A percentile compares a stretch with the other conserved stretches of the same genome.
Conservation (phyloP, 495 filamentous ascomycete species). For the Barbatosphaeria neglecta region DNA sequence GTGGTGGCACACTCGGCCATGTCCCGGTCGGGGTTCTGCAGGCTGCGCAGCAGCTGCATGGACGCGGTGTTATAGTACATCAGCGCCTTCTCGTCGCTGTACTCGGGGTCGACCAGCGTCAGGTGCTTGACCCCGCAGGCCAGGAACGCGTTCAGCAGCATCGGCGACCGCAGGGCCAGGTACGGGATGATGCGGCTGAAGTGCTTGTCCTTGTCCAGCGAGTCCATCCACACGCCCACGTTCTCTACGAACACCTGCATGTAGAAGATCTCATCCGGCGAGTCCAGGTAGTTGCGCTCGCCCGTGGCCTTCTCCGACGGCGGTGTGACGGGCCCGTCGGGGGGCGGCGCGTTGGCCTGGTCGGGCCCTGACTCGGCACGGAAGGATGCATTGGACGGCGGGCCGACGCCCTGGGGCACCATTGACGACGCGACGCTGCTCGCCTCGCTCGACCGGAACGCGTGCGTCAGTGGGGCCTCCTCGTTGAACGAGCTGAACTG, state of each 20-base stretch:
- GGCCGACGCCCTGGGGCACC: conserved; percentile 12
- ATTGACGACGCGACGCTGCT: conserved; percentile 17
- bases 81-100: conserved; percentile 63
- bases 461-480: conserved; percentile 7
- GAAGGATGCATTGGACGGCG: conserved; percentile 8
- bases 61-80: conserved; percentile 78
- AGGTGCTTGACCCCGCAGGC: conserved; percentile 83
- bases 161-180: conserved; percentile 68
- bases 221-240: conserved; percentile 91
- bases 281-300: conserved; percentile 47
- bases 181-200: conserved; percentile 76
- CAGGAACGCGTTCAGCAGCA: conserved; percentile 84
- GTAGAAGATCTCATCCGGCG: conserved; percentile 65
- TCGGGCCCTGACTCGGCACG: conserved; percentile 5
- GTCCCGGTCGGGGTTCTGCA: conserved; percentile 76
- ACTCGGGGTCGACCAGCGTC: conserved; percentile 55
- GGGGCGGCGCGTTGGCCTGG: conserved; percentile 8
- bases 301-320: conserved; percentile 30
- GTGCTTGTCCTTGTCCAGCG: conserved; percentile 76
- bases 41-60: conserved; percentile 52
- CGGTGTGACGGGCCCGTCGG: conserved; percentile 36
- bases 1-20: conserved; percentile 80
- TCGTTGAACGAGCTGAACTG: conserved; percentile 15
- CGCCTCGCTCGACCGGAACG: conserved; percentile 16
- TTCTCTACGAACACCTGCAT: conserved; percentile 90